Conservation (phyloP, 1,284 basidiomycete species). For the Gomphus sp. region DNA sequence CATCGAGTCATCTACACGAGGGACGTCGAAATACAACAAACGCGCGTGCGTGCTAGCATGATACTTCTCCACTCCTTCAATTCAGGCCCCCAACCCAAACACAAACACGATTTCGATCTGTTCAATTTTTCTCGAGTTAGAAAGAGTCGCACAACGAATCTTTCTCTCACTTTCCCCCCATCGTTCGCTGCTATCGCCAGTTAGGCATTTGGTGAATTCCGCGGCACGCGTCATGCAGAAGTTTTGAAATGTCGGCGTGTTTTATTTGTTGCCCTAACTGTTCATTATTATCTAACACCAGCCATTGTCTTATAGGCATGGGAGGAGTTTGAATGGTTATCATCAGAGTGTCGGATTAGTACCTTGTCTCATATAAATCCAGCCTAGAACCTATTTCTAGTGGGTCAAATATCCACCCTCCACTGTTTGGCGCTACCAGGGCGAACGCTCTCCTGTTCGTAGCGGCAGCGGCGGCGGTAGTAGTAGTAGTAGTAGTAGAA, state of each 20-base stretch:
- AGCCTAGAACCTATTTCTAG: conserved; percentile 27
- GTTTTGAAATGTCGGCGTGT: conserved; percentile 74
- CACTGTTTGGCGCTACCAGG: conserved; percentile 76
- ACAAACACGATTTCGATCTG: conserved; percentile 12
- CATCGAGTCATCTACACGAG: no score
- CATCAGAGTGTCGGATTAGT: conserved; percentile 74
- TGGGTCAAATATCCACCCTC: conserved; percentile 90
- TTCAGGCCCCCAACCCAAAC: conserved; percentile 8
- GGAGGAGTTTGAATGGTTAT: conserved; percentile 72
- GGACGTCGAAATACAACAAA: no score
- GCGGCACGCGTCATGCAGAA: conserved; percentile 75
- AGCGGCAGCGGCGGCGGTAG: no score
- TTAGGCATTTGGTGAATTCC: conserved; percentile 89
- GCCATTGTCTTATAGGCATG: conserved; percentile 54
- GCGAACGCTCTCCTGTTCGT: conserved; percentile 40
- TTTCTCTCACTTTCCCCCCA: conserved; percentile 21
- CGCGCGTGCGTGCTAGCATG: no score
- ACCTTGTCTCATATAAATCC: no score
- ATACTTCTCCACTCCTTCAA: no score
- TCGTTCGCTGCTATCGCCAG: conserved; percentile 45
- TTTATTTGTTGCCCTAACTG: background rate
- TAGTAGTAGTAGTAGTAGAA: no score
- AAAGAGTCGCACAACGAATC: conserved; percentile 56
- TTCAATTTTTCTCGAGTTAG: conserved; percentile 19
- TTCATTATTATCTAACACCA: conserved; percentile 4